phyloP scores from a whole-genome alignment of 495 filamentous ascomycete species.

The Cladorrhinum samala region DNA sequence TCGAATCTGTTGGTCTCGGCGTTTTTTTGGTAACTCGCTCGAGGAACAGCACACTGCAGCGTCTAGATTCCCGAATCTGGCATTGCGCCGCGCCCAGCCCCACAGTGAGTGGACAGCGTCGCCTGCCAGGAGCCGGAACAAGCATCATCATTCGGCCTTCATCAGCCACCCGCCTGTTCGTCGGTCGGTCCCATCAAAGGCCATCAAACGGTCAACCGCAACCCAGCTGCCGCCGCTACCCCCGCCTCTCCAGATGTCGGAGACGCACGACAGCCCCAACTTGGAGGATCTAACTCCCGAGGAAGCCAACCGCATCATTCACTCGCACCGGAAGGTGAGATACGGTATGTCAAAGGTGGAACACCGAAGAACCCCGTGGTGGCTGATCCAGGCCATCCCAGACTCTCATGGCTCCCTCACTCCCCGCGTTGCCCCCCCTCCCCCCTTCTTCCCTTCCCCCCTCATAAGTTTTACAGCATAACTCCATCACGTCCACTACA shows the following conservation, averaged over 20 bases:
- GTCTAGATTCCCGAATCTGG: too few species aligned
- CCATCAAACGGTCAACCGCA: not conserved
- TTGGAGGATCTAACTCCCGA: constrained; percentile 49
- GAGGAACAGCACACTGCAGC: too few species aligned
- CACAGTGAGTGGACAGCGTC: not conserved
- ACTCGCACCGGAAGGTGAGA: constrained; percentile 53
- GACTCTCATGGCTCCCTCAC: too few species aligned
- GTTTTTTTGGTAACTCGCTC: too few species aligned
- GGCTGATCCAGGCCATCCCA: too few species aligned
- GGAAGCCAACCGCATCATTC: constrained; percentile 54
- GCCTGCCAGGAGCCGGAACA: not conserved
- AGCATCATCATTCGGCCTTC: constrained; percentile 13
- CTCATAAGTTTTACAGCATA: not conserved
- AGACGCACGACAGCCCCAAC: constrained; percentile 30
- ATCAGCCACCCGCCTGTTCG: constrained; percentile 11
- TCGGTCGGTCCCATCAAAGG: too few species aligned
- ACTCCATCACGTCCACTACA: not conserved
- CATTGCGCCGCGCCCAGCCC: not conserved
- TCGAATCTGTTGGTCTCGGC: too few species aligned
- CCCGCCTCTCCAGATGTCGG: constrained; percentile 22
- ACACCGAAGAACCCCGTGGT: not conserved
- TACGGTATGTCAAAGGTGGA: constrained; percentile 48
- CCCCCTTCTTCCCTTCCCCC: not conserved
- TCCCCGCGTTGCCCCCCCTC: not conserved
- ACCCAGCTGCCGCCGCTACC: not conserved